Percentiles rank a stretch among this genome's conserved stretches.
Conservation (phyloP, 1,139 yeast genomes). For the Magnusiomyces ingens region DNA sequence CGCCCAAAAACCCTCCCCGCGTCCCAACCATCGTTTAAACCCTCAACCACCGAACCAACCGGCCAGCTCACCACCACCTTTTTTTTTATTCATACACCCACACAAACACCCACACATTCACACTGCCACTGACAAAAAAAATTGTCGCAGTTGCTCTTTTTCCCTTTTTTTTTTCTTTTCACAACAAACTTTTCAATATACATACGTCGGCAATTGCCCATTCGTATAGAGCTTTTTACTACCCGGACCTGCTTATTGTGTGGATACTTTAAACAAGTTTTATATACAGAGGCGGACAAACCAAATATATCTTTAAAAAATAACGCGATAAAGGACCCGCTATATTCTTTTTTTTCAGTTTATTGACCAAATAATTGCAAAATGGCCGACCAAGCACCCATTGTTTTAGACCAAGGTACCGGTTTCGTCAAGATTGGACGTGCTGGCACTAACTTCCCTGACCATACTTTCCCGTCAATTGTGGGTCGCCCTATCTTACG, state of each 20-base stretch:
- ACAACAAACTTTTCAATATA: not conserved
- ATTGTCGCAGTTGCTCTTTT: not conserved
- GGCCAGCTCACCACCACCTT: too few relatives aligned
- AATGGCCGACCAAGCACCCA: conserved; percentile 17
- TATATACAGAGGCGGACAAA: too few relatives aligned
- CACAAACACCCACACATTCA: too few relatives aligned
- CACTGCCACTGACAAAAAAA: too few relatives aligned
- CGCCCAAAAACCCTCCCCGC: conserved; percentile 3
- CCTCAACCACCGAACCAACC: too few relatives aligned
- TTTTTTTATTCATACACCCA: too few relatives aligned
- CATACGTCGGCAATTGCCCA: not conserved
- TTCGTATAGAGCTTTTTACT: not conserved
- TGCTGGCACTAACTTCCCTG: conserved; percentile 97
- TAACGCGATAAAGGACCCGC: too few relatives aligned
- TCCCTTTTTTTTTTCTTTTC: not conserved
- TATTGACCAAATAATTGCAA: not conserved
- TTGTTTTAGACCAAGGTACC: conserved; percentile 92
- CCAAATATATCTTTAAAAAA: too few relatives aligned
- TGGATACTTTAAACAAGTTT: not conserved
- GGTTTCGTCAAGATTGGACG: conserved; percentile 87
- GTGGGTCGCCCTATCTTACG: conserved; percentile 96
- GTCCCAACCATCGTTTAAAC: not conserved
- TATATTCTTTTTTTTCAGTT: not conserved
- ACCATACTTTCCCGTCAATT: conserved; percentile 94
- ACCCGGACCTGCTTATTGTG: not conserved